Evolutionary conservation across 1,284 basidiomycete genomes (phyloP).

Genomic region (Neolentinus lepideus): DNA sequence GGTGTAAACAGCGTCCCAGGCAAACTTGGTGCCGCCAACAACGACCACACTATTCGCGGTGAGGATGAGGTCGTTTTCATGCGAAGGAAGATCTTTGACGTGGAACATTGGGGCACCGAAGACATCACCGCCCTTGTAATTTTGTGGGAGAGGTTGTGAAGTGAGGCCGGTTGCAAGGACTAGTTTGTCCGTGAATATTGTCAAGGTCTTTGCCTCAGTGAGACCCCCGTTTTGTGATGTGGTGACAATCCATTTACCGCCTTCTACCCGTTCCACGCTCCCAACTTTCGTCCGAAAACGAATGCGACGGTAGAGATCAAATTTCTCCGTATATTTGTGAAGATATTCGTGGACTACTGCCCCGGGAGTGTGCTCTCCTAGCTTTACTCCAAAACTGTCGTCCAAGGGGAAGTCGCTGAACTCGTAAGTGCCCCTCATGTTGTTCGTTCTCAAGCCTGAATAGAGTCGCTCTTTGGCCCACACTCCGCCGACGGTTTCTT

Average conservation of each 20-base stretch:
- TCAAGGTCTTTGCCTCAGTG: not conserved
- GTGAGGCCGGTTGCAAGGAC: not conserved
- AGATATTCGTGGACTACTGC: not conserved
- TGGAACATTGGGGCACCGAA: not conserved
- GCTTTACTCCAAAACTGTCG: not conserved
- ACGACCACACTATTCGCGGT: not conserved
- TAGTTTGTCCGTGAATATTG: not conserved
- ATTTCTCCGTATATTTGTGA: not conserved
- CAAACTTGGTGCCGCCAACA: not conserved
- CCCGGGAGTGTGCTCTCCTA: not conserved
- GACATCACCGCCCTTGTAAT: not conserved
- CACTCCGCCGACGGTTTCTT: not conserved
- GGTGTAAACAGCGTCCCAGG: not conserved
- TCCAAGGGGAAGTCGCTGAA: constrained; percentile 1
- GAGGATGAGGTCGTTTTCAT: not conserved
- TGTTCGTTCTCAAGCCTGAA: not conserved
- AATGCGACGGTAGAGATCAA: not conserved
- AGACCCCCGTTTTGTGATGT: not conserved
- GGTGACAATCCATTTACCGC: not conserved
- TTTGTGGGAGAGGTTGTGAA: not conserved
- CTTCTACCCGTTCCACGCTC: not conserved
- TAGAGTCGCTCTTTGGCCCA: constrained; percentile 1
- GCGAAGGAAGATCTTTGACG: not conserved
- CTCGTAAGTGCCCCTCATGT: not conserved
- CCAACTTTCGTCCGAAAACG: not conserved